Conservation (phyloP, 495 filamentous ascomycete species). For the Aspergillus steynii region DNA sequence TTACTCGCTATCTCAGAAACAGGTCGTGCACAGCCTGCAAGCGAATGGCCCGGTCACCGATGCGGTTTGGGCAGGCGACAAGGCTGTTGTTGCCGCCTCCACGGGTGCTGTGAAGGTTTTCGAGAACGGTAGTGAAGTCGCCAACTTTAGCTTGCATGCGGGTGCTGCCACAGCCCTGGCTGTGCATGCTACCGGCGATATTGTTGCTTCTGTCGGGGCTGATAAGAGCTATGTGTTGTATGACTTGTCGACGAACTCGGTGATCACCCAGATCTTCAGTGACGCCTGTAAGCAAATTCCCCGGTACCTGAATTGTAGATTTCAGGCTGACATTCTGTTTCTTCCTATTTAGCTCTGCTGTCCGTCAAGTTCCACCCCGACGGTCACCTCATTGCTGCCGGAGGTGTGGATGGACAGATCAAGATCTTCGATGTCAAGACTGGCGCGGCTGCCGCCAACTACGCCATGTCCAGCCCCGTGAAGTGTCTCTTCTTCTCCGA, state of each 20-base stretch:
- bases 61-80: slow-evolving; percentile 72
- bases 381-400: slow-evolving; percentile 87
- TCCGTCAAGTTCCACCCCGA: slow-evolving; percentile 90
- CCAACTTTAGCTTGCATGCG: slow-evolving; percentile 72
- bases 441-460: slow-evolving; percentile 67
- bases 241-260: slow-evolving; percentile 66
- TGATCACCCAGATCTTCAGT: slow-evolving; percentile 74
- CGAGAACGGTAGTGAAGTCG: slow-evolving; percentile 62
- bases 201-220: slow-evolving; percentile 82
- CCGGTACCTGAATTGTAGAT: background rate
- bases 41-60: slow-evolving; percentile 72
- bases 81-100: slow-evolving; percentile 69
- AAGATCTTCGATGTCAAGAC: slow-evolving; percentile 83
- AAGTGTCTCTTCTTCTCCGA: slow-evolving; percentile 85
- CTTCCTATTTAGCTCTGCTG: slow-evolving; percentile 61
- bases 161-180: slow-evolving; percentile 76
- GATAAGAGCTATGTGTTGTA: slow-evolving; percentile 96
- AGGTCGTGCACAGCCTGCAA: slow-evolving; percentile 65
- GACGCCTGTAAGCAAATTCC: slow-evolving; percentile 67
- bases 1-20: slow-evolving; percentile 73
- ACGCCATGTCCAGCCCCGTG: slow-evolving; percentile 65
- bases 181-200: slow-evolving; percentile 79
- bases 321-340: slow-evolving; percentile 12
- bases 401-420: slow-evolving; percentile 72
- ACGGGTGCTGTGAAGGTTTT: slow-evolving; percentile 80